A percentile compares a stretch with the other conserved stretches of the same genome.
phyloP scores from a whole-genome alignment of 345 rosid genomes.

The Erucastrum elatum region DNA sequence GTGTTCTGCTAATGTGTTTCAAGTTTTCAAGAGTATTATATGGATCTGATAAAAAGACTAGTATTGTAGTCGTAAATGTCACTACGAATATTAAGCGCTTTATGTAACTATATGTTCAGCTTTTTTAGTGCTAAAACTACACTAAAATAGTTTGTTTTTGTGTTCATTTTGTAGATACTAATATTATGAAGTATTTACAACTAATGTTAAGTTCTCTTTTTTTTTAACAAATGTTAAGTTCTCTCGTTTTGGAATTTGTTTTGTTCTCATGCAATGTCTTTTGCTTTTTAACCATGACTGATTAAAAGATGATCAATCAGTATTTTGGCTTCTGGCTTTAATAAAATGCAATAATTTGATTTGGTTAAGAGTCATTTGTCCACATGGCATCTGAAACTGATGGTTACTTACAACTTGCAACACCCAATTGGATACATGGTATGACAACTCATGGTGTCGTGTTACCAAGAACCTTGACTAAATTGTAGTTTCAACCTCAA shows the following conservation, averaged over 20 bases:
- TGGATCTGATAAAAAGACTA: not conserved
- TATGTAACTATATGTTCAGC: not conserved
- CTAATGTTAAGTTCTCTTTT: not conserved
- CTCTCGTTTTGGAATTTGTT: not conserved
- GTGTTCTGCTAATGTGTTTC: not conserved
- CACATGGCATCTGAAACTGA: not conserved
- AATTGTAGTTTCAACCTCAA: not conserved
- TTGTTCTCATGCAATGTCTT: not conserved
- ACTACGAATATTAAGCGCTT: not conserved
- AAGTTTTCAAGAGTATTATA: not conserved
- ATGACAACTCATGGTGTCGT: slow-evolving; percentile 34
- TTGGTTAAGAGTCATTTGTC: not conserved
- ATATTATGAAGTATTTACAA: not conserved
- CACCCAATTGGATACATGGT: slow-evolving; percentile 18
- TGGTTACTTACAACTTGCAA: slow-evolving; percentile 31
- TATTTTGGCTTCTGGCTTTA: not conserved
- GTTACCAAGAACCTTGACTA: slow-evolving; percentile 34
- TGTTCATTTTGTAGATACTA: not conserved
- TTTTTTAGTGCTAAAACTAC: no score
- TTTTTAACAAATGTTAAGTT: not conserved
- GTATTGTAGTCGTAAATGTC: not conserved
- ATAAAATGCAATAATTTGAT: not conserved
- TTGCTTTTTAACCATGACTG: not conserved
- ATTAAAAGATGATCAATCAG: not conserved
- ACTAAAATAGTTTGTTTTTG: not conserved